Evolutionary conservation across 495 filamentous ascomycete species (phyloP), one percentile per base, ranked within the genome.

Genomic region (Jackrogersella minutella): DNA sequence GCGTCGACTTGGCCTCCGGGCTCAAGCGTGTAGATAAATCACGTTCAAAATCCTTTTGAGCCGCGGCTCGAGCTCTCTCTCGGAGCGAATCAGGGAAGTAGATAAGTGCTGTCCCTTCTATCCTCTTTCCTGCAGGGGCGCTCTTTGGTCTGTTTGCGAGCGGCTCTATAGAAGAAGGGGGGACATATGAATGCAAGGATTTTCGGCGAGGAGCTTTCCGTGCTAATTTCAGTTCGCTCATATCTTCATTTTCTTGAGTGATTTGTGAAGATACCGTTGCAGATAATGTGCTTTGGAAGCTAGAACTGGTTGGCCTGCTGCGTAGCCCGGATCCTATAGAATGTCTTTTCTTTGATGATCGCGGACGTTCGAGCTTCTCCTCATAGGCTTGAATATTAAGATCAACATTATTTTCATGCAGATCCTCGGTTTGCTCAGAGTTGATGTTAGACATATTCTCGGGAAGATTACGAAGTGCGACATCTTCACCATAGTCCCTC

Each of bases 401-500:
- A 5, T 17, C 3, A 30, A 47, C 34, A 8, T 62, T 46, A 17
- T 59, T 67, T 2, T 73, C 58, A 62, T 78, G 73, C 31, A 73
- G 79, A 1, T 72, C 72, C 41, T 62, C 56, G 10, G 77, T 75
- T 6, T 74, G 73, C 2, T 62, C 37, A 1, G 76, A 73, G 16
- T 65, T 61, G 5, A 76, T 62, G 28, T 73, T 50, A 51, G 71
- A 71, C 1, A 74, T 73, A 43, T 76, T 81, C 50, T 73, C 62
- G 14, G 56, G 72, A 43, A 84, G 77, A 54, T 86, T 86, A 21
- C 84, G 74, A 40, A 85, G 83, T 4, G 84, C 84, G 0, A 86
- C 83, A 66, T 85, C 84, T 66, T 86, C 82, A 31, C 80, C 82
- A 55, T 83, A 85, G 49, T 82, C 80, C 50, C 76, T 77, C 1